Evolutionary conservation across 345 rosid genomes (phyloP).

Genomic region (Eucalyptus cloeziana): DNA sequence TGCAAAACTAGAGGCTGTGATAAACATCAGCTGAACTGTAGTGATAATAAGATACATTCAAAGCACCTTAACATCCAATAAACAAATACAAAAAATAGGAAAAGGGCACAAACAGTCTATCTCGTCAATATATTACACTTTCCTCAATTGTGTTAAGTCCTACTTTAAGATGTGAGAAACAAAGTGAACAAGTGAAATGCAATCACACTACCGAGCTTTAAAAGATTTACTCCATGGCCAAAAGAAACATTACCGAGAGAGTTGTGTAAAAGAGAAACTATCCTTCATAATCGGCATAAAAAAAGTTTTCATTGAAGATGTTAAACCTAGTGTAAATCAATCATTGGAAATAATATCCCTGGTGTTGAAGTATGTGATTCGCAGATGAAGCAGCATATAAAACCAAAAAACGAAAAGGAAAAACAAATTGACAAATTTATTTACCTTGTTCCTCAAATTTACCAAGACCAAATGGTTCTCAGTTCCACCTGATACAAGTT

Average conservation of each 20-base stretch:
- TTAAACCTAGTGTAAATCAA: neutral
- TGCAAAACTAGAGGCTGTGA: neutral
- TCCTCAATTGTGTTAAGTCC: neutral
- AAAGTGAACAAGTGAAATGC: neutral
- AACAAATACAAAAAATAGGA: neutral
- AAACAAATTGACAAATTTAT: neutral
- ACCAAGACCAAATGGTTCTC: constrained; percentile 92
- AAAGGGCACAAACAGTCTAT: neutral
- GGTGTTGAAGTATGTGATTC: neutral
- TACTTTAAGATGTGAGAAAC: neutral
- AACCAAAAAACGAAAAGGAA: neutral
- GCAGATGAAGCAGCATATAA: neutral
- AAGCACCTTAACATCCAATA: neutral
- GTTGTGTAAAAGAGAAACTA: neutral
- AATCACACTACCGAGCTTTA: neutral
- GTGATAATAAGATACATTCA: neutral
- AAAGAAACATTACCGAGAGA: neutral
- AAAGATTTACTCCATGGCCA: neutral
- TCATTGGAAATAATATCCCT: neutral
- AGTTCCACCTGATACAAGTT: constrained; percentile 92
- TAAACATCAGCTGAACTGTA: neutral
- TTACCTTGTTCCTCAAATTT: constrained; percentile 76
- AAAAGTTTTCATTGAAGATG: neutral
- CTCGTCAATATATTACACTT: neutral
- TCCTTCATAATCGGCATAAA: neutral